A percentile compares a stretch with the other conserved stretches of the same genome.
These are phyloP conservation scores for Comarum palustre DNA, from an alignment of 306 rosid species.

Conservation along the genomic window DNA sequence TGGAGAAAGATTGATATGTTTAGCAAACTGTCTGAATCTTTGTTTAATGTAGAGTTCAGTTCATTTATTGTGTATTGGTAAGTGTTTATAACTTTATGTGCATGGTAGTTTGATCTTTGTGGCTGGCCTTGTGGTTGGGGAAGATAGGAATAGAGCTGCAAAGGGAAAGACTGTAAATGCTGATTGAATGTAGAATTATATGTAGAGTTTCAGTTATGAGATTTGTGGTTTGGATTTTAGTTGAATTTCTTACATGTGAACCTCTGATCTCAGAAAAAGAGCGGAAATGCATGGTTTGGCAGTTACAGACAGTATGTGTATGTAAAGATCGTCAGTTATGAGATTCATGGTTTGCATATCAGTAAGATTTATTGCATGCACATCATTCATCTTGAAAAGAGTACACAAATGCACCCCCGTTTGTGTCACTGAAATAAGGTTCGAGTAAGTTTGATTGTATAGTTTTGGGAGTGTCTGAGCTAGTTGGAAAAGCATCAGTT, in stretches of 20 bases:
- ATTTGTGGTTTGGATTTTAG: constrained; percentile 17
- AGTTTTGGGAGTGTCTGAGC: constrained; percentile 7
- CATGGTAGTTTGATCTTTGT: constrained; percentile 10
- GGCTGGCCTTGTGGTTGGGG: neutral
- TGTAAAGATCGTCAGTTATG: neutral
- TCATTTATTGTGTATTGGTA: constrained; percentile 21
- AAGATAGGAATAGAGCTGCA: constrained; percentile 1
- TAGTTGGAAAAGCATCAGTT: constrained; percentile 26
- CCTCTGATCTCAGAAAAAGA: constrained; percentile 4
- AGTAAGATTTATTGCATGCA: constrained; percentile 13
- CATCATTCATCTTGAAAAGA: constrained; percentile 2
- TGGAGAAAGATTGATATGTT: constrained; percentile 11
- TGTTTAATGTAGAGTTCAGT: constrained; percentile 17
- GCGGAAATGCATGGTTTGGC: neutral
- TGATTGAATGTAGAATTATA: constrained; percentile 6
- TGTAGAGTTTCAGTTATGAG: neutral
- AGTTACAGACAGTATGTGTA: neutral
- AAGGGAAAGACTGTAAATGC: neutral
- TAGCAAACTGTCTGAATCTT: constrained; percentile 7
- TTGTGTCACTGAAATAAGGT: constrained; percentile 6
- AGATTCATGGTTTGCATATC: constrained; percentile 15
- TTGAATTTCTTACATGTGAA: constrained; percentile 15
- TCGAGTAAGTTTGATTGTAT: neutral
- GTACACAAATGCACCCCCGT: neutral
- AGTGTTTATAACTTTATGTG: neutral